A percentile compares a stretch with the other conserved stretches of the same genome.
Evolutionary conservation across 2,329 filamentous ascomycete species (phyloP).

Genomic region (Paecilomyces dactylethromorphus): DNA sequence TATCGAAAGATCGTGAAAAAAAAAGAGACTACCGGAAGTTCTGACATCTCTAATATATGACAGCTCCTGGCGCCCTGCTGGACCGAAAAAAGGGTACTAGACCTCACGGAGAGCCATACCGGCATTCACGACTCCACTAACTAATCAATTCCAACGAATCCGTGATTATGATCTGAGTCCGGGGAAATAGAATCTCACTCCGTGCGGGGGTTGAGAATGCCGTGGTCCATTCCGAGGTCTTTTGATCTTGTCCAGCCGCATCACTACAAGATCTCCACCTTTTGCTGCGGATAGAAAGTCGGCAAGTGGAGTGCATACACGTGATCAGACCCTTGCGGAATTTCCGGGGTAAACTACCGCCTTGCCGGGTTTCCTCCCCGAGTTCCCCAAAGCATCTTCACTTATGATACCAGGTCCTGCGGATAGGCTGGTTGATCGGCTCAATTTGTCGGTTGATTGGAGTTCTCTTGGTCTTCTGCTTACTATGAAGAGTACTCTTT

Average conservation of each 20-base stretch:
- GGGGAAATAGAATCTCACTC: background rate
- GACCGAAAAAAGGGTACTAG: background rate
- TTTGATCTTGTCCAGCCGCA: background rate
- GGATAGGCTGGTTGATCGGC: background rate
- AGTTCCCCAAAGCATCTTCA: background rate
- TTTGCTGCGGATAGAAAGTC: constrained; percentile 17
- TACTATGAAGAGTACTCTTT: background rate
- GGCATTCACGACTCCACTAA: constrained; percentile 20
- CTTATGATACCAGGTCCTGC: background rate
- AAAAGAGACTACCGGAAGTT: background rate
- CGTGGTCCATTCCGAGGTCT: constrained; percentile 18
- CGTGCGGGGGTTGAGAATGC: constrained; percentile 14
- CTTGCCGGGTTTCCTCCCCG: background rate
- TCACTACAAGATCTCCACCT: background rate
- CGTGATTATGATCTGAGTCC: constrained; percentile 9
- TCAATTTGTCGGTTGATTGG: background rate
- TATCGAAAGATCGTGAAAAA: background rate
- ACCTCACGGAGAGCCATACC: constrained; percentile 22
- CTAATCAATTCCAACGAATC: background rate
- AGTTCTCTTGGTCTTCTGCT: background rate
- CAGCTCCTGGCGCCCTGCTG: background rate
- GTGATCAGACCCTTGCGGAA: constrained; percentile 16
- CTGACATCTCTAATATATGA: background rate
- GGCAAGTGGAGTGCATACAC: constrained; percentile 24
- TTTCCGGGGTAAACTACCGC: background rate